Evolutionary conservation across 331 rosid species (phyloP).

Genomic region (Malus hybrid): DNA sequence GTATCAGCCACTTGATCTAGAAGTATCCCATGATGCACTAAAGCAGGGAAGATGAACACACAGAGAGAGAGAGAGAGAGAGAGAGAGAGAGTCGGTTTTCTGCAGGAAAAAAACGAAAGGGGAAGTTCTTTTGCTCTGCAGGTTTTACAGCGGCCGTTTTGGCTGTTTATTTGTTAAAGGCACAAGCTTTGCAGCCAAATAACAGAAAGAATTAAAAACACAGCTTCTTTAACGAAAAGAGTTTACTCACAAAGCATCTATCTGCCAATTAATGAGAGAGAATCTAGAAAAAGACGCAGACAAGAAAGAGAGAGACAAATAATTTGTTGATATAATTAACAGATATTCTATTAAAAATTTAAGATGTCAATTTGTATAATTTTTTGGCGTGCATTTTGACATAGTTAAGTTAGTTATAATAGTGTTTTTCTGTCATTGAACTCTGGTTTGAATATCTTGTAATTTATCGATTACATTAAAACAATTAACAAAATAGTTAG

Average conservation of each 20-base stretch:
- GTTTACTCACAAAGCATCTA: not conserved
- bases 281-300: not conserved
- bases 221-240: not conserved
- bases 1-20: slow-evolving; percentile 12
- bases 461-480: too few relatives aligned
- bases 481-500: too few relatives aligned
- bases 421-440: rapidly evolving
- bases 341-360: too few relatives aligned
- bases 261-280: not conserved
- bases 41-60: slow-evolving; percentile 9
- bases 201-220: not conserved
- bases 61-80: not conserved
- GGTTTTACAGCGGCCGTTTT: not conserved
- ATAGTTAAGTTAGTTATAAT: too few relatives aligned
- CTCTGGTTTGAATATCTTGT: too few relatives aligned
- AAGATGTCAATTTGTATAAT: too few relatives aligned
- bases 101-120: not conserved
- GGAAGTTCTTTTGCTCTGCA: not conserved
- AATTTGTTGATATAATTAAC: too few relatives aligned
- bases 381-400: too few relatives aligned
- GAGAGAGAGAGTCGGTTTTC: slow-evolving; percentile 6
- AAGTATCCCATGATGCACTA: slow-evolving; percentile 14
- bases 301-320: not conserved
- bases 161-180: not conserved
- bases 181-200: not conserved